Evolutionary conservation across 345 rosid genomes (phyloP).

Genomic region (Ceriops tagal): DNA sequence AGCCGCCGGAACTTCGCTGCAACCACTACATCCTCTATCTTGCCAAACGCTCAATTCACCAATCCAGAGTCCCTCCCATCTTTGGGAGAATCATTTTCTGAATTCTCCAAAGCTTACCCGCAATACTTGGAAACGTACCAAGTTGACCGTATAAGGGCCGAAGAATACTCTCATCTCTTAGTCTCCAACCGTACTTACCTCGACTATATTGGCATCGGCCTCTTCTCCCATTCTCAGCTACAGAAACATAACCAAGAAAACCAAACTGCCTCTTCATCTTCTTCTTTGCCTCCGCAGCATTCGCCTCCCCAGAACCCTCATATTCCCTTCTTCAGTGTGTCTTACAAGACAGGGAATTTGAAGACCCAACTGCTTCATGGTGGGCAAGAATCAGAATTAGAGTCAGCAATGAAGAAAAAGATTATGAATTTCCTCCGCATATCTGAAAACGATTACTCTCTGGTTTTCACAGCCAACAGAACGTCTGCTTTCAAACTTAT

Average conservation of each 20-base stretch:
- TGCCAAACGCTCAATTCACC: conserved; percentile 68
- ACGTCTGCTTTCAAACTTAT: conserved; percentile 92
- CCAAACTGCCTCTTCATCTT: conserved; percentile 27
- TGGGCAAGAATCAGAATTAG: conserved; percentile 60
- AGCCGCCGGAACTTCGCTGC: conserved; percentile 62
- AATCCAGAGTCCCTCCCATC: conserved; percentile 82
- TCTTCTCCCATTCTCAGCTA: conserved; percentile 72
- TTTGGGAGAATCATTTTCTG: conserved; percentile 49
- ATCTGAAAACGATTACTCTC: conserved; percentile 67
- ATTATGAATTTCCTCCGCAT: conserved; percentile 71
- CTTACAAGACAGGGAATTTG: conserved; percentile 70
- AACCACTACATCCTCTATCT: conserved; percentile 54
- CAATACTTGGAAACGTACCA: conserved; percentile 49
- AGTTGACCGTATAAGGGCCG: conserved; percentile 60
- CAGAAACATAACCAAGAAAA: conserved; percentile 41
- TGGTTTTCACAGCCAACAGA: conserved; percentile 88
- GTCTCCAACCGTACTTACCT: conserved; percentile 65
- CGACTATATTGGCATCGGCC: conserved; percentile 87
- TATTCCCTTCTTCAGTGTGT: conserved; percentile 76
- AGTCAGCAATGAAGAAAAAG: conserved; percentile 64
- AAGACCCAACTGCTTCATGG: conserved; percentile 80
- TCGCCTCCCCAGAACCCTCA: conserved; percentile 31
- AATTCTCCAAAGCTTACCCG: conserved; percentile 64
- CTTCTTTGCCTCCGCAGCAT: conserved; percentile 27
- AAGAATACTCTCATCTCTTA: conserved; percentile 67